Conservation (phyloP, 306 rosid genomes). For the Prunus mongolica region DNA sequence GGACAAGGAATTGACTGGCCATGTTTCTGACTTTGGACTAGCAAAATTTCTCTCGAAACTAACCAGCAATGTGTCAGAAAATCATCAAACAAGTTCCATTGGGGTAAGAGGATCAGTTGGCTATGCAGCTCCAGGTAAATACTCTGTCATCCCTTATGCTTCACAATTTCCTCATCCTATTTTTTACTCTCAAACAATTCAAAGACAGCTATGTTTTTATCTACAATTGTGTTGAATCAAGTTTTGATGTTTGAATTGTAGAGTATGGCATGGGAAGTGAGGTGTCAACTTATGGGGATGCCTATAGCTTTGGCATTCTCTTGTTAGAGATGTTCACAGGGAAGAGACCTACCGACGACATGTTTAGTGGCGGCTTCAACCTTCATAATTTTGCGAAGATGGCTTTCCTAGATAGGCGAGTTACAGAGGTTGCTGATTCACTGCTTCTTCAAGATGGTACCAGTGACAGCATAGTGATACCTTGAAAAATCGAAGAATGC, state of each 20-base stretch:
- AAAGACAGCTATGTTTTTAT: background rate
- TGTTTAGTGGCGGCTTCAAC: background rate
- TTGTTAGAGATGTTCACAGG: background rate
- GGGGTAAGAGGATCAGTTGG: background rate
- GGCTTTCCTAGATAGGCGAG: background rate
- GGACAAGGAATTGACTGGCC: background rate
- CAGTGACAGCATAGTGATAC: background rate
- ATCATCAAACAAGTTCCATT: background rate
- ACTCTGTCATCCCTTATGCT: background rate
- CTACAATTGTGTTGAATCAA: background rate
- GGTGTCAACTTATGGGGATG: background rate
- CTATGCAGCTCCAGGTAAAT: background rate
- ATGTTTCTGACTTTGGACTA: background rate
- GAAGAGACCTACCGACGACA: background rate
- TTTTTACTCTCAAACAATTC: background rate
- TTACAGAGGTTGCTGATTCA: background rate
- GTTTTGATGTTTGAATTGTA: background rate
- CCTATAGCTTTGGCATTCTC: background rate
- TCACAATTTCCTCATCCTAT: background rate
- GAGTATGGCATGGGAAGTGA: too few relatives aligned
- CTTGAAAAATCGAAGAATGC: background rate
- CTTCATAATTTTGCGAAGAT: background rate
- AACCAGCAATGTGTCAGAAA: background rate
- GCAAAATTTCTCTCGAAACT: background rate
- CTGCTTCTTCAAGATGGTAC: background rate